These are phyloP conservation scores for Psilocybe mexicana DNA, from an alignment of 1,284 basidiomycete species.

Conservation along the genomic window DNA sequence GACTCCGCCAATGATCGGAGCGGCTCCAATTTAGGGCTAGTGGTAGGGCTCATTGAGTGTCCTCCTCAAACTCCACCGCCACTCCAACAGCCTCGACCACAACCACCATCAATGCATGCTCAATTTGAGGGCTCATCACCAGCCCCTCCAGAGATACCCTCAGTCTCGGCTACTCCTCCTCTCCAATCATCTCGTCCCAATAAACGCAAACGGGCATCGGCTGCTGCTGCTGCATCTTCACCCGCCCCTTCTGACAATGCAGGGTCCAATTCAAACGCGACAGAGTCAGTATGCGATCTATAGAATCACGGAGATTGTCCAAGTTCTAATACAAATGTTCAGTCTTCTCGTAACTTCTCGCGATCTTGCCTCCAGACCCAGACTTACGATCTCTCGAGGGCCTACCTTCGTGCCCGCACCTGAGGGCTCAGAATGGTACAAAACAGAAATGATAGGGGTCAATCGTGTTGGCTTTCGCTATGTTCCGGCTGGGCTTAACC, in stretches of 20 bases:
- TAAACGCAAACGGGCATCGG: constrained; percentile 42
- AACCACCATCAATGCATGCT: constrained; percentile 9
- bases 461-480: constrained; percentile 83
- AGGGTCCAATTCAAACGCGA: constrained; percentile 29
- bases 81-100: background rate
- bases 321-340: constrained; percentile 4
- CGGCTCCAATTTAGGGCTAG: constrained; percentile 1
- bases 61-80: background rate
- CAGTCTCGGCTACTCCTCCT: constrained; percentile 4
- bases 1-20: constrained; percentile 5
- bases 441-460: constrained; percentile 68
- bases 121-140: constrained; percentile 30
- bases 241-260: constrained; percentile 46
- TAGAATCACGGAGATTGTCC: constrained; percentile 1
- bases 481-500: constrained; percentile 74
- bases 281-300: constrained; percentile 33
- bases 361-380: constrained; percentile 65
- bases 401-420: constrained; percentile 61
- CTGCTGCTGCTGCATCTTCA: constrained; percentile 37
- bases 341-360: constrained; percentile 59
- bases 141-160: constrained; percentile 23
- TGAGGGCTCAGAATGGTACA: constrained; percentile 57
- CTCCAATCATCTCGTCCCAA: constrained; percentile 23
- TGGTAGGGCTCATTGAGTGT: background rate
- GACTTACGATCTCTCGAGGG: constrained; percentile 69